Evolutionary conservation across 129 eudicot species (phyloP), one percentile per base, ranked within the genome.

Genomic region (Smallanthus sonchifolius): DNA sequence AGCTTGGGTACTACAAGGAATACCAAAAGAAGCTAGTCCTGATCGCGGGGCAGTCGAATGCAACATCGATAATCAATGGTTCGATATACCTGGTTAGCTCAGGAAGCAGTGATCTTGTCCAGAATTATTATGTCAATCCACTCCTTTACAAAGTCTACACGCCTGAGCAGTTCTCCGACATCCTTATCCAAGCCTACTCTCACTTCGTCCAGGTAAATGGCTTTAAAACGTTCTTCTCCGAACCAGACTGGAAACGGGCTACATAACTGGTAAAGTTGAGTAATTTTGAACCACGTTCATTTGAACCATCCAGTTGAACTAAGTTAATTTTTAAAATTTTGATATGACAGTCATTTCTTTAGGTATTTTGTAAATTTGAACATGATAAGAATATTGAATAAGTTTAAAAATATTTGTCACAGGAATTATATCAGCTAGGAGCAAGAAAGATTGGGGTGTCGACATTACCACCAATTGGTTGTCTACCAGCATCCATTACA

Each of bases 41-140:
- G 2, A 43, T 91, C 30, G 96, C 76, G 62, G 97, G 94, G 67
- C 16, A 74, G 69, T 57, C 86, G 17, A 94, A 91, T 75, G 97
- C 99, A 13, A 68, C 97, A 5, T 82, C 91, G 17, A 94, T 91
- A 60, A 78, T 94, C 35, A 71, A 83, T 11, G 96, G 91, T 7
- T 89, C 97, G 40, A 54, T 94, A 34, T 80, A 91, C 70, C 67
- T 94, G 32, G 4, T 94, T 42, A 94, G 96, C 74, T 75, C 89
- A 64, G 99, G 99, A 67, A 88, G 96, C 63, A 90, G 96, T 74
- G 99, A 94, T 71, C 91, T 88, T 86, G 83, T 94, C 1, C 97
- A 91, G 68, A 91, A 91, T 73, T 94, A 90, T 47, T 94, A 94
- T 65, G 79, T 94, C 35, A 88, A 91, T 66, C 99, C 99, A 63